Conservation (phyloP, 169 alveolate species). For the Cyclospora cayetanensis region DNA sequence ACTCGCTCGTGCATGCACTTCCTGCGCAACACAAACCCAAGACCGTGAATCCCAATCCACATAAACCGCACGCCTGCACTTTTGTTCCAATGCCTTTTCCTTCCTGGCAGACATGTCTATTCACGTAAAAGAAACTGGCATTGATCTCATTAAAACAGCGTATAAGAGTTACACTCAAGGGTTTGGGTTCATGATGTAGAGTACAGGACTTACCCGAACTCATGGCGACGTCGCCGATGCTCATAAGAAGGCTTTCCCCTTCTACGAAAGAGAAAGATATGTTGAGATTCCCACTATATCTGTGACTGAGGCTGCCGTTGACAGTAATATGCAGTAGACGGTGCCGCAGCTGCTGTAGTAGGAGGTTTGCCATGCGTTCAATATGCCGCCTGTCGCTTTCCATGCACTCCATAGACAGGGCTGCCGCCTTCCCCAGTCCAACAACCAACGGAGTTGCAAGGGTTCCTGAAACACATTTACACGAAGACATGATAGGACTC, state of each 20-base stretch:
- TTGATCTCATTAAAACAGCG: no score
- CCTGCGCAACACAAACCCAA: constrained; percentile 74
- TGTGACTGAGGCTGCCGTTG: constrained; percentile 74
- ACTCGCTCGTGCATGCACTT: constrained; percentile 93
- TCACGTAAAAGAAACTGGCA: no score
- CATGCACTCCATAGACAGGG: constrained; percentile 92
- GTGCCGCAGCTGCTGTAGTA: constrained; percentile 19
- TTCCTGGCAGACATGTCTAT: no score
- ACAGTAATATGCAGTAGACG: constrained; percentile 73
- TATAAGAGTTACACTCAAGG: not conserved
- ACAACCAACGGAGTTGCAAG: constrained; percentile 93
- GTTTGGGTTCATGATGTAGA: not conserved
- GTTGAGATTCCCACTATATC: constrained; percentile 94
- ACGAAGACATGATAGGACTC: no score
- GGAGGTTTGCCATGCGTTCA: constrained; percentile 75
- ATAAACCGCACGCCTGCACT: no score
- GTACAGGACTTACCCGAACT: constrained; percentile 44
- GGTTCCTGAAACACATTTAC: constrained; percentile 78
- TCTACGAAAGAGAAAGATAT: constrained; percentile 95
- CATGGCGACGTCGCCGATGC: constrained; percentile 72
- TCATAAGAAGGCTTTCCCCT: constrained; percentile 91
- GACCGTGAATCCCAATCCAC: not conserved
- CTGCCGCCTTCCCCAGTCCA: constrained; percentile 98
- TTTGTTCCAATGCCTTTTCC: no score
- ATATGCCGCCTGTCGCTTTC: constrained; percentile 92